A percentile compares a stretch with the other conserved stretches of the same genome.
phyloP scores from a whole-genome alignment of 176 grass and related monocot species.

The Aegilops speltoides region DNA sequence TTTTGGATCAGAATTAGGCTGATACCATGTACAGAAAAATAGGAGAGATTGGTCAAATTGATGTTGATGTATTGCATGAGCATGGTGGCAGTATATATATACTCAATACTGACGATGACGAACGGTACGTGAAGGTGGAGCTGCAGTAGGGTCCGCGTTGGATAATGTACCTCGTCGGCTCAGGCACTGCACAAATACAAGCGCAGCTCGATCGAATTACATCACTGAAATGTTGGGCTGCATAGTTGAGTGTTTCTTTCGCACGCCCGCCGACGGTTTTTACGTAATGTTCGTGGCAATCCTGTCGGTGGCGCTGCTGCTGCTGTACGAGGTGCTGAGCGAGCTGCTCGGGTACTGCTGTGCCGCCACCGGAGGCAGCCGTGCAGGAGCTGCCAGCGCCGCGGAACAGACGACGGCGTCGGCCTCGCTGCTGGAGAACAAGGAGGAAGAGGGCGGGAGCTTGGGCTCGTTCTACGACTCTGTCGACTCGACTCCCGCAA shows the following conservation, averaged over 20 bases:
- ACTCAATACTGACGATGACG: conserved; percentile 33
- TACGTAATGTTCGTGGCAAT: conserved; percentile 3
- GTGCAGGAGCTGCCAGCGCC: too few relatives aligned
- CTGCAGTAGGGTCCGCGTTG: conserved; percentile 59
- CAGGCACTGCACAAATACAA: conserved; percentile 42
- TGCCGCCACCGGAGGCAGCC: too few relatives aligned
- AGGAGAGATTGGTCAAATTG: too few relatives aligned
- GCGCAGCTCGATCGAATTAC: not conserved
- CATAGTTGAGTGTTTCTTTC: not conserved
- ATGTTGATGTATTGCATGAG: too few relatives aligned
- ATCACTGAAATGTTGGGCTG: not conserved
- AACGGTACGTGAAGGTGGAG: conserved; percentile 25
- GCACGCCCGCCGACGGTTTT: not conserved
- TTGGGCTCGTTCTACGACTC: conserved; percentile 83
- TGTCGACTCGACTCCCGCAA: conserved; percentile 69
- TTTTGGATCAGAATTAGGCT: too few relatives aligned
- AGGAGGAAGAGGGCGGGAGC: conserved; percentile 54
- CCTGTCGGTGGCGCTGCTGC: conserved; percentile 39
- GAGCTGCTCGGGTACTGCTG: conserved; percentile 13
- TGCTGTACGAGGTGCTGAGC: conserved; percentile 52
- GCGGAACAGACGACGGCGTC: too few relatives aligned
- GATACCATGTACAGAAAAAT: too few relatives aligned
- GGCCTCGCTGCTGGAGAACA: conserved; percentile 37
- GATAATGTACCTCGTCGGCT: conserved; percentile 55
- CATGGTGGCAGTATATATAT: too few relatives aligned